Base-by-base conservation (phyloP, 345 rosid genomes). In the Erysimum cheiranthoides region DNA sequence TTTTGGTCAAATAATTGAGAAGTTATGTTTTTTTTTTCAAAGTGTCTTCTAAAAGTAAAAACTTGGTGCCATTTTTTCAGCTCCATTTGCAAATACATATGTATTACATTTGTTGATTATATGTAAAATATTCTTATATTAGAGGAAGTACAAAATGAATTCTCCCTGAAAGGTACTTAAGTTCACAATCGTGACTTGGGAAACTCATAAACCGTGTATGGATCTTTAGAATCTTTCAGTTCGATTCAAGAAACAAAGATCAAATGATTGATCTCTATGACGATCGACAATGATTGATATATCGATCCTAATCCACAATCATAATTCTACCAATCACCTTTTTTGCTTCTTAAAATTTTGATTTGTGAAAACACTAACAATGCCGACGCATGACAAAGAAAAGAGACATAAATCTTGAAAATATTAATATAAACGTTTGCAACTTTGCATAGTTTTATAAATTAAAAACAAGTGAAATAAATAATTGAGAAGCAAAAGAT, bases 401-500 rank as follows among this genome's bases (percentile, higher is more conserved):
- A 14, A 0, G 17, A 21, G 4, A 53, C 0, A 34, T 21, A 65
- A 47, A 2, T 36, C 11, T 8, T 8, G 21, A 28, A 36, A 11
- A 31, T 11, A 17, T 21, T 21, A n/a, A 43, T 11, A 18, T 35
- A 53, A 10, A 28, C 32, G 14, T 42, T 45, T 35, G n/a, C n/a
- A n/a, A n/a, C n/a, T n/a, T n/a, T n/a, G 18, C 10, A 27, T 17
- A 36, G 17, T 59, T 47, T 9, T 12, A 13, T 58, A 66, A 38
- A 45, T 28, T 58, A 4, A n/a, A 67, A 14, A 52, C 8, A 53
- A 42, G 47, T 11, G 74, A 69, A 70, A 66, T 36, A 17, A 77
- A 78, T 65, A 71, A 71, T 77, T 17, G 77, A 58, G 68, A 31
- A 65, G 68, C 61, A 65, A 77, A 76, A 61, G 65, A 60, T 82